Evolutionary conservation across 768 basidiomycete genomes (phyloP), one percentile per base, ranked within the genome.

Genomic region (Suillus lakei): DNA sequence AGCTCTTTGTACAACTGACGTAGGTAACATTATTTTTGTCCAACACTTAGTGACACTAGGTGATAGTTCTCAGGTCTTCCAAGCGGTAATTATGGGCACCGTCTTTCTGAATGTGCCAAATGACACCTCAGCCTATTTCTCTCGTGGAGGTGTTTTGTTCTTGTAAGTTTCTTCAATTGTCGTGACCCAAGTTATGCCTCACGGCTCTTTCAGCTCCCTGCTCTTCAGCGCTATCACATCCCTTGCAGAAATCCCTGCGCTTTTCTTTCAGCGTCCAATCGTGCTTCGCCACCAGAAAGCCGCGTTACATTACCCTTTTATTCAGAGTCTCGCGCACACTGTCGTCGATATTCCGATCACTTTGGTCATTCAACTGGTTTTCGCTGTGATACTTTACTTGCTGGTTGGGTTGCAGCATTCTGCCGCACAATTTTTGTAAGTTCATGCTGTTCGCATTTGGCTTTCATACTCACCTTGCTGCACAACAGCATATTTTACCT

Each of bases 91-190:
- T 39, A 26, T 70, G 13, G 75, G 73, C 54, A 81, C 80, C 26
- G 78, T 84, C 43, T 87, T 85, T 76, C 81, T 82, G 67, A 72
- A 78, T 21, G 68, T 84, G 34, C 72, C 79, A 0, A 72, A 78
- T 18, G 76, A 71, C 34, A 84, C 85, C 5, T 64, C 67, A 0
- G 64, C 61, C 3, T 78, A 53, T 50, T 76, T 62, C 16, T 88
- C 90, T 38, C 86, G 93, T 30, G 93, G 92, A 23, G 92, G 93
- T 72, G 82, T 91, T 43, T 80, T 95, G 21, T 94, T 93, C 84
- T 92, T 94, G 85, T 90, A 69, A 41, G 85, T 80, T 18, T 36
- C 34, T 5, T 41, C 39, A n/a, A 26, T 13, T 46, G 13, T 60
- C 12, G 2, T 48, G 10, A 28, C 0, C 9, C 2, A 38, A 5